These are phyloP conservation scores for Penicillium antarcticum DNA, from an alignment of 495 filamentous ascomycete species.

Conservation along the genomic window DNA sequence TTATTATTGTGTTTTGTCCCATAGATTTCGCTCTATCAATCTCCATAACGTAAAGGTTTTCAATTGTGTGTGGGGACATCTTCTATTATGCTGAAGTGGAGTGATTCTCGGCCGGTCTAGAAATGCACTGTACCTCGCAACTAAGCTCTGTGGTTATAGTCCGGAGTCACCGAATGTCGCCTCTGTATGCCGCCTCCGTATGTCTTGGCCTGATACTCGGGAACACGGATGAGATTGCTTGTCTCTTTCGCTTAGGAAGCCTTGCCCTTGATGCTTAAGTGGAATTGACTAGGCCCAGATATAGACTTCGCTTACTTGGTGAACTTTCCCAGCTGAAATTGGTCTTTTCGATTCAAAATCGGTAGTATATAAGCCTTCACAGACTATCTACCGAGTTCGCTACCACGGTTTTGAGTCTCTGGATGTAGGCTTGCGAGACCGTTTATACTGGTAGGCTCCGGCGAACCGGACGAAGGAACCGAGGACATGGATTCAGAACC, in stretches of 20 bases:
- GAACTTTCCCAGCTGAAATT: no score
- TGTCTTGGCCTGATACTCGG: background rate
- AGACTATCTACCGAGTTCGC: background rate
- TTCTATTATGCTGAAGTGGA: background rate
- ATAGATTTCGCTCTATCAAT: no score
- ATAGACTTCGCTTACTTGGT: no score
- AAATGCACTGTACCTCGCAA: background rate
- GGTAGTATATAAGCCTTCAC: no score
- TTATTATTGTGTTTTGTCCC: no score
- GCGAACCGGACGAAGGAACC: conserved; percentile 23
- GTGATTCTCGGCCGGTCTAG: background rate
- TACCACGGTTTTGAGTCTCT: conserved; percentile 5
- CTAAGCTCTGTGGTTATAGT: background rate
- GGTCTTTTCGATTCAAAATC: no score
- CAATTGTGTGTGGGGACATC: background rate
- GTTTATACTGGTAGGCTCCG: conserved; percentile 14
- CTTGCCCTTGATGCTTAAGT: no score
- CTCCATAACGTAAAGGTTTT: background rate
- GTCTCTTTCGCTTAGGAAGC: no score
- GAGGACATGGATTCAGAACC: conserved; percentile 3
- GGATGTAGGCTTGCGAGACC: conserved; percentile 8
- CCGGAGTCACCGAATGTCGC: background rate
- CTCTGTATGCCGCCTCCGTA: background rate
- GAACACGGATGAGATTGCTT: no score
- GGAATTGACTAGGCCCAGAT: no score